Conservation (phyloP, 495 filamentous ascomycete species). For the Platismatia glauca region DNA sequence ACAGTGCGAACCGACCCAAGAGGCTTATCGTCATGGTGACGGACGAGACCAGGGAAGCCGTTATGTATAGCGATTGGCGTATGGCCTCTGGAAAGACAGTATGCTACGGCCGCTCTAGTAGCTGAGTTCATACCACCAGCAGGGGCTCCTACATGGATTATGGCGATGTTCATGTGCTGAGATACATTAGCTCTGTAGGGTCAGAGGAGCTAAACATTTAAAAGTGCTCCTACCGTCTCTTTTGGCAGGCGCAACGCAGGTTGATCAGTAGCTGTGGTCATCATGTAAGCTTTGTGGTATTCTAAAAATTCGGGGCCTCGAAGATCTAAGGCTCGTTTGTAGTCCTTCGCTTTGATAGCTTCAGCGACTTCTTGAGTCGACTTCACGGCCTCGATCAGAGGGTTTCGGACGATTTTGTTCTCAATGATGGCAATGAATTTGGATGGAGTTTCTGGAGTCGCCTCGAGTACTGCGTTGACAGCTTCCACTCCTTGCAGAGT, state of each 20-base stretch:
- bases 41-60: conserved; percentile 88
- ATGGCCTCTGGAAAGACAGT: conserved; percentile 89
- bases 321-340: conserved; percentile 72
- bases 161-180: conserved; percentile 83
- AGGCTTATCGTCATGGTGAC: conserved; percentile 79
- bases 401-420: conserved; percentile 91
- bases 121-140: conserved; percentile 99
- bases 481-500: conserved; percentile 95
- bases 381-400: conserved; percentile 78
- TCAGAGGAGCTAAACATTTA: neutral
- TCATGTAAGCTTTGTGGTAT: conserved; percentile 80
- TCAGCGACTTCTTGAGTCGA: conserved; percentile 73
- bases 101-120: conserved; percentile 89
- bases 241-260: conserved; percentile 53
- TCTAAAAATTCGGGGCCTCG: conserved; percentile 92
- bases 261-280: conserved; percentile 69
- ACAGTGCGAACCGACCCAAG: conserved; percentile 75
- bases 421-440: conserved; percentile 93
- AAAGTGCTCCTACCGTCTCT: conserved; percentile 50
- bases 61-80: conserved; percentile 89
- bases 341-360: conserved; percentile 74
- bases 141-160: conserved; percentile 89
- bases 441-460: conserved; percentile 78
- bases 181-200: neutral
- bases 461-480: conserved; percentile 90